A percentile compares a stretch with the other conserved stretches of the same genome.
These are phyloP conservation scores for Sugiyamaella mastotermitis DNA, from an alignment of 805 yeast genomes.

Conservation along the genomic window DNA sequence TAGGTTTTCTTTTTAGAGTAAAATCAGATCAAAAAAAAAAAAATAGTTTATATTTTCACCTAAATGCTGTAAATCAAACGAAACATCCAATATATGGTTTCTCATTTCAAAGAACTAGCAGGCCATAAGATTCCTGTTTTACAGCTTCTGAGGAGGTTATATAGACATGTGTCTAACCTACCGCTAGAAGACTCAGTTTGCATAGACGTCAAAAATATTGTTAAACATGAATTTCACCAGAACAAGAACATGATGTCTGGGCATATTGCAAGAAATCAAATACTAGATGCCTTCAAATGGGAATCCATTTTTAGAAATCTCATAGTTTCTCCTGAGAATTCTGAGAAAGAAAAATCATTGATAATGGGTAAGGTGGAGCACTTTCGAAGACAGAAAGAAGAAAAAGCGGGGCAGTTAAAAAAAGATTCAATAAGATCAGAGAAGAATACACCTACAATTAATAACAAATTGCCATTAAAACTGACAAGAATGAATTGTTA, in stretches of 20 bases:
- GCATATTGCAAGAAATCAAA: conserved; percentile 6
- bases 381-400: too few relatives aligned
- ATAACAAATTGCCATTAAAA: background rate
- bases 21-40: too few relatives aligned
- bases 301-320: conserved; percentile 9
- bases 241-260: conserved; percentile 12
- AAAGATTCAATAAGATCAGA: background rate
- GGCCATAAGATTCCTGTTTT: conserved; percentile 10
- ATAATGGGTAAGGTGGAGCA: background rate
- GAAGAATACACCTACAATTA: conserved; percentile 2
- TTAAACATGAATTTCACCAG: background rate
- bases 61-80: too few relatives aligned
- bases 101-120: conserved; percentile 13
- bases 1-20: too few relatives aligned
- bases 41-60: too few relatives aligned
- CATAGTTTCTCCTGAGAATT: background rate
- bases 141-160: conserved; percentile 9
- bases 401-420: background rate
- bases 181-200: conserved; percentile 6
- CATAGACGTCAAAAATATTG: background rate
- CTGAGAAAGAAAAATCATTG: background rate
- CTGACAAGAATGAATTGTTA: conserved; percentile 1
- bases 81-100: too few relatives aligned
- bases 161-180: conserved; percentile 9
- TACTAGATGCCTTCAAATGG: conserved; percentile 11